Base-by-base conservation (phyloP, 331 rosid species). In the Rhamnella rubrinervis region DNA sequence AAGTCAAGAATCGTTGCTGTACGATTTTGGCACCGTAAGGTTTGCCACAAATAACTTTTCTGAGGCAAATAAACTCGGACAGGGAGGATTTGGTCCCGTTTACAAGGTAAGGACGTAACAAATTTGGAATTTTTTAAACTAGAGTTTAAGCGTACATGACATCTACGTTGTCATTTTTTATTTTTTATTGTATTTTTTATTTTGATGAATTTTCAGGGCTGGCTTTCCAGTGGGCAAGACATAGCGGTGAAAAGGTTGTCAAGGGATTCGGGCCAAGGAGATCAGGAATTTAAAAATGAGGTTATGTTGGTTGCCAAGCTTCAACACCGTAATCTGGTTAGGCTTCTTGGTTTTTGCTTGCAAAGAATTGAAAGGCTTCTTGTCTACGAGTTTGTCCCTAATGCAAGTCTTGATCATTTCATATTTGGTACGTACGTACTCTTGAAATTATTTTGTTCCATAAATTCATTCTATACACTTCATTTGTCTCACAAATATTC, bases 271-370 rank as follows among this genome's bases (percentile, higher is more conserved):
- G 61, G 20, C 20, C 74, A 77, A 6, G 82, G 82, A 35, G 56
- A 77, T 13, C n/a, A 47, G 3, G 77, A 77, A 61, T 77, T 77
- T 25, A 60, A 31, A 19, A 71, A 55, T 16, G 77, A 71, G 59
- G 70, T 66, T 12, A 4, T 13, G 23, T 15, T 77, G 5, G 61
- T 72, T 53, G 66, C 73, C 5, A 70, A 66, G 31, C 74, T 77
- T 67, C 74, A 72, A 61, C 82, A 77, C 49, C 74, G 77, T 4
- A 77, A 77, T 67, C 55, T 71, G n/a, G 82, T 77, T 14, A 60
- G 77, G 46, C 77, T 77, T 2, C 21, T 66, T 1, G 74, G 77
- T 2, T 77, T 44, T 18, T 77, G 74, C 74, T 58, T 77, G 5
- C 14, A 52, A 19, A 37, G 11, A 44, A 65, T 39, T 7, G 77